Percentiles rank a stretch among this genome's conserved stretches.
phyloP scores from a whole-genome alignment of 1,284 basidiomycete species.

The Ganoderma multipileum region DNA sequence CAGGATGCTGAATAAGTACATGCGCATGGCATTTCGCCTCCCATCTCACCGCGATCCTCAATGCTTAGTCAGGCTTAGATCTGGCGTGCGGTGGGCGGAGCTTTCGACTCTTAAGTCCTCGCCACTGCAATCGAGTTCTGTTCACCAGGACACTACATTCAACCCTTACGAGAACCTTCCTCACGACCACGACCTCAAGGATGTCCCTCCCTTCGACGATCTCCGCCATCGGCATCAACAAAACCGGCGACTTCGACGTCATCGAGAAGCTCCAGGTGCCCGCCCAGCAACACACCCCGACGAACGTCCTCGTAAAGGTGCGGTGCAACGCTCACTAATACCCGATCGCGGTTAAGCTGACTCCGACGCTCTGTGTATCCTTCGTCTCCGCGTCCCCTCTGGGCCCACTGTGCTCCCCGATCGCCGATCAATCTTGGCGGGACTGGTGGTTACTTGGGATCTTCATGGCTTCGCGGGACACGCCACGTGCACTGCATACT shows the following conservation, averaged over 20 bases:
- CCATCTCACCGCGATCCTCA: not conserved
- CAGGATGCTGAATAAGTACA: not conserved
- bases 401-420: not conserved
- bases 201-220: conserved; percentile 61
- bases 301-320: conserved; percentile 84
- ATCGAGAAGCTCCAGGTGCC: conserved; percentile 69
- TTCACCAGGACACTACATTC: not conserved
- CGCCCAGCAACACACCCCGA: conserved; percentile 65
- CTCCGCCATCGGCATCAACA: conserved; percentile 61
- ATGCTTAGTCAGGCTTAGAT: not conserved
- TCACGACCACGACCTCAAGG: conserved; percentile 2
- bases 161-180: not conserved
- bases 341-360: not conserved
- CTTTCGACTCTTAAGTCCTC: not conserved
- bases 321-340: conserved; percentile 14
- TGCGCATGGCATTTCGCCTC: not conserved
- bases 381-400: not conserved
- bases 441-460: not conserved
- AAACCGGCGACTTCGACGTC: conserved; percentile 80
- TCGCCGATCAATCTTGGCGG: not conserved
- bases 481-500: not conserved
- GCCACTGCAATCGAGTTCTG: not conserved
- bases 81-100: not conserved
- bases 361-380: not conserved
- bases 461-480: not conserved